A percentile compares a stretch with the other conserved stretches of the same genome.
These are phyloP conservation scores for Yamadazyma olivae DNA, from an alignment of 805 yeast genomes.

Conservation along the genomic window DNA sequence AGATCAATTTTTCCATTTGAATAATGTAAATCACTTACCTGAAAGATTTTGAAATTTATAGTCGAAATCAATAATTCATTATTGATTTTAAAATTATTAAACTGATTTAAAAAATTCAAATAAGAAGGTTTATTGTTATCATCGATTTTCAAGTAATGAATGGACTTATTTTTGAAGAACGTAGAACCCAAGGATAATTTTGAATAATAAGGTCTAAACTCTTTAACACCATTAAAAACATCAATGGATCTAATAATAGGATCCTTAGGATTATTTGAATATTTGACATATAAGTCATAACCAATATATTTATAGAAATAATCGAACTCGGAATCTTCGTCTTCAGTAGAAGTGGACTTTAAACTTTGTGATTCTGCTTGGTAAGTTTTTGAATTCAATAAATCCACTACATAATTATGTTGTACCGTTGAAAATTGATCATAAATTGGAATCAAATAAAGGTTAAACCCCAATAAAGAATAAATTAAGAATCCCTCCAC, in stretches of 20 bases:
- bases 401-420: not conserved
- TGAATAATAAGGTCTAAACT: conserved; percentile 4
- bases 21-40: conserved; percentile 39
- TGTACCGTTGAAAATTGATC: no score
- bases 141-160: conserved; percentile 6
- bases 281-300: conserved; percentile 3
- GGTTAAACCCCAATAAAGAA: not conserved
- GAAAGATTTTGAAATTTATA: conserved; percentile 29
- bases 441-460: not conserved
- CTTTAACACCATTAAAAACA: conserved; percentile 3
- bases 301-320: conserved; percentile 2
- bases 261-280: conserved; percentile 3
- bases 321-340: not conserved
- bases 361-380: no score
- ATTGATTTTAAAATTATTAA: conserved; percentile 2
- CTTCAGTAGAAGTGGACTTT: not conserved
- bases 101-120: not conserved
- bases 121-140: not conserved
- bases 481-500: not conserved
- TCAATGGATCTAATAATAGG: conserved; percentile 8
- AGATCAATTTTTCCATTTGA: conserved; percentile 19
- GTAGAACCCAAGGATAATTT: not conserved
- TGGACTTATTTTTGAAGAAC: not conserved
- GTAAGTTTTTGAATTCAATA: not conserved
- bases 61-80: conserved; percentile 1